Percentiles rank a stretch among this genome's conserved stretches.
These are phyloP conservation scores for Colletotrichum orbiculare DNA, from an alignment of 2,329 filamentous ascomycete genomes.

Conservation along the genomic window DNA sequence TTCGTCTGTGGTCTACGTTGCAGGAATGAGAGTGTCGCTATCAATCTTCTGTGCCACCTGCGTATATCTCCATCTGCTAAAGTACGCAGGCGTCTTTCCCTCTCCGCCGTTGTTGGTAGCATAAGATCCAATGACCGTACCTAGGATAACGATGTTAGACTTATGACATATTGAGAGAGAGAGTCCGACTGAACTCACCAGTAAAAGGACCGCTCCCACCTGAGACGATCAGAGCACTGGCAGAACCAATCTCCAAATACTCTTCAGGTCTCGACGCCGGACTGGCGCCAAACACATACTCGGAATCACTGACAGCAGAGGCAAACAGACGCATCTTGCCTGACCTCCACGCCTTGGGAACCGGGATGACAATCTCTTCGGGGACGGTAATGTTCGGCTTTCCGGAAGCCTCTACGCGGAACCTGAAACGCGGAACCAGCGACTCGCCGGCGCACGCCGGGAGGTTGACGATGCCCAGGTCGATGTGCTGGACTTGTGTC, in stretches of 20 bases:
- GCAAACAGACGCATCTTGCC: slow-evolving; percentile 53
- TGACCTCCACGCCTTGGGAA: slow-evolving; percentile 52
- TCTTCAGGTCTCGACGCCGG: slow-evolving; percentile 39
- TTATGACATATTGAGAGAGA: too few relatives aligned
- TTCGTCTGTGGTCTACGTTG: background rate
- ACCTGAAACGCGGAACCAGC: slow-evolving; percentile 53
- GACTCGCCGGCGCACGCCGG: background rate
- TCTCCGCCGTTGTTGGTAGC: slow-evolving; percentile 62
- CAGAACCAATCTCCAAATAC: slow-evolving; percentile 48
- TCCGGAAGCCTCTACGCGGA: slow-evolving; percentile 53
- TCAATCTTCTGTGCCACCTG: slow-evolving; percentile 39
- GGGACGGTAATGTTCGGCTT: slow-evolving; percentile 47
- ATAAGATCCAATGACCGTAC: slow-evolving; percentile 62
- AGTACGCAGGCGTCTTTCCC: slow-evolving; percentile 56
- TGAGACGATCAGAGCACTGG: slow-evolving; percentile 26
- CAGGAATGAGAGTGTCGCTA: background rate
- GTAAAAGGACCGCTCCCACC: slow-evolving; percentile 41
- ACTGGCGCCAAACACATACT: slow-evolving; percentile 54
- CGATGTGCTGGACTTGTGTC: slow-evolving; percentile 63
- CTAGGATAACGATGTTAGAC: slow-evolving; percentile 41
- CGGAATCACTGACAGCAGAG: slow-evolving; percentile 55
- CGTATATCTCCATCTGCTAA: slow-evolving; percentile 59
- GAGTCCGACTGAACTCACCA: slow-evolving; percentile 37
- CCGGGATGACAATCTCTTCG: slow-evolving; percentile 46
- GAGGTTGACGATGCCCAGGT: slow-evolving; percentile 55